Evolutionary conservation across 2,329 filamentous ascomycete species (phyloP).

Genomic region (Xylariomycetidae sp.): DNA sequence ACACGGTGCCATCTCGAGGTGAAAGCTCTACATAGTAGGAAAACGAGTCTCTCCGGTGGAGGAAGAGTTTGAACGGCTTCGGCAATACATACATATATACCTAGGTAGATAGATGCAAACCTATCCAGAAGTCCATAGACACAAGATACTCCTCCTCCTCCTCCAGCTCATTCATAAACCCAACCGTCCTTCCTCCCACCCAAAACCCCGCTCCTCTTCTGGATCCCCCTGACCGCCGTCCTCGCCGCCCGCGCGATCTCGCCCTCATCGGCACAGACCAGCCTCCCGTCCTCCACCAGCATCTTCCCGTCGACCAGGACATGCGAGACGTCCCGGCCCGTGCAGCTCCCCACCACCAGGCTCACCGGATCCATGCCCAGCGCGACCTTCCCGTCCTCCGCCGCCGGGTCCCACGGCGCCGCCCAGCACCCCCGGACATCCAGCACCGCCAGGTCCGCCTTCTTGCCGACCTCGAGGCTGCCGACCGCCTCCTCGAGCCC

Average conservation of each 20-base stretch:
- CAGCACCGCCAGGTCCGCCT: constrained; percentile 34
- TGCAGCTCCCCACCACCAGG: constrained; percentile 8
- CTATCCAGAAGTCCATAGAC: too few species aligned
- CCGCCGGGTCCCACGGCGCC: constrained; percentile 9
- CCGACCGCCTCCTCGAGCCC: constrained; percentile 35
- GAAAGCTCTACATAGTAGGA: too few species aligned
- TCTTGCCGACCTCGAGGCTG: constrained; percentile 34
- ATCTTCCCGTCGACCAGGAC: constrained; percentile 9
- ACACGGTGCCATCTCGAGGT: too few species aligned
- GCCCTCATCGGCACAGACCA: constrained; percentile 4
- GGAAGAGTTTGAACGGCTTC: too few species aligned
- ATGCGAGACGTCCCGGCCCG: constrained; percentile 8
- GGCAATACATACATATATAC: too few species aligned
- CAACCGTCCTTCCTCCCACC: constrained; percentile 5
- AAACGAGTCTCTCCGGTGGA: too few species aligned
- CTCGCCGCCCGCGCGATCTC: constrained; percentile 5
- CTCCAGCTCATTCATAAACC: constrained; percentile 8
- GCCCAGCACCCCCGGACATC: constrained; percentile 6
- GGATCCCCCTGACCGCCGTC: constrained; percentile 6
- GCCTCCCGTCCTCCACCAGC: constrained; percentile 5
- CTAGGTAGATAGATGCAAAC: too few species aligned
- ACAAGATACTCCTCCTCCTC: too few species aligned
- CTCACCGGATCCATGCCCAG: constrained; percentile 11
- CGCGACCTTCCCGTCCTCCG: not conserved
- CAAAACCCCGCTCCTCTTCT: constrained; percentile 7